Evolutionary conservation across 352 stramenopile species (phyloP), one percentile per base, ranked within the genome.

Genomic region (Pythium aquatile): DNA sequence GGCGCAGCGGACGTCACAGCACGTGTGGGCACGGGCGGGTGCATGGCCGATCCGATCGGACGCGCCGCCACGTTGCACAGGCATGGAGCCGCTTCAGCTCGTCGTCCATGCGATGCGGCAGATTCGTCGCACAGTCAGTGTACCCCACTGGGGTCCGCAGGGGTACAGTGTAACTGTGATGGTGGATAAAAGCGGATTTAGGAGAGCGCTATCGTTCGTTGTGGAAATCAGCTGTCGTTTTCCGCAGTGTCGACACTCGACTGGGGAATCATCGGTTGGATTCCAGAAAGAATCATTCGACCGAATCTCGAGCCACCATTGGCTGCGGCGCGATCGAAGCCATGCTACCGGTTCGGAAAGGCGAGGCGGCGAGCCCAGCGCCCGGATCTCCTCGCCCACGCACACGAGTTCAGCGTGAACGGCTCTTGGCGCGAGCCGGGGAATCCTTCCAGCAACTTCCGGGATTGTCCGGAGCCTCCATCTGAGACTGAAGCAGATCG

Each of bases 41-140:
- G n/a, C 44, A 51, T 51, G 44, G 44, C 44, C 44, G 44, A 51
- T 29, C 44, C 44, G 44, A 51, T 51, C 44, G 7, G 44, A 30
- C 44, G 17, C 44, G 44, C 44, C 44, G 44, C 44, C 44, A 51
- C 44, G 44, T 51, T 51, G 44, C 44, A n/a, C 44, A 28, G 44
- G 7, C 44, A 51, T 51, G 17, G n/a, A 51, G 44, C 44, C 44
- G 44, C 44, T 51, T 51, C 17, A 11, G 44, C 20, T 24, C 20
- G 16, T 9, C n/a, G n/a, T 29, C 7, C 44, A 51, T 51, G 44
- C n/a, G 44, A 51, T 51, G 44, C 1, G 17, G 44, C 44, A 14
- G 11, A 30, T 14, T 51, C 44, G n/a, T 51, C n/a, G 44, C 4
- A 30, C n/a, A 0, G 20, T 24, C 20, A 24, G 20, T 24, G 44